These are phyloP conservation scores for Multifurca ochricompacta DNA, from an alignment of 768 basidiomycete genomes.

Conservation along the genomic window DNA sequence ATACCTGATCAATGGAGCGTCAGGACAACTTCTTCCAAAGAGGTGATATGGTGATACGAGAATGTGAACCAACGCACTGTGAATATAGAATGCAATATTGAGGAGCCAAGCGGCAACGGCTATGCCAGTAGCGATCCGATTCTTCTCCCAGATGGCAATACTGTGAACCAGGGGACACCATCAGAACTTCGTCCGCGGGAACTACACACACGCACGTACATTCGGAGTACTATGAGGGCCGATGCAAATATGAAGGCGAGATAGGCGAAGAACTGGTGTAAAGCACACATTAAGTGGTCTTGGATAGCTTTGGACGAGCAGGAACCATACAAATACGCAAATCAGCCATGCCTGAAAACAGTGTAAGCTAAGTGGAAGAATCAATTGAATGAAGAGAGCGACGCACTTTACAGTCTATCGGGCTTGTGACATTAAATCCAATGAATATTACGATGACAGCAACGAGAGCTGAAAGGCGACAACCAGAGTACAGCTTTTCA, in stretches of 20 bases:
- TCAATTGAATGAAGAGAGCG: background rate
- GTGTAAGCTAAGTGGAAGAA: background rate
- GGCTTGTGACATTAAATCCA: slow-evolving; percentile 6
- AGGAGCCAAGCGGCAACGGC: slow-evolving; percentile 5
- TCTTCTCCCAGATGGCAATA: slow-evolving; percentile 14
- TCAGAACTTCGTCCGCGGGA: background rate
- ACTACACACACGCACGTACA: slow-evolving; percentile 2
- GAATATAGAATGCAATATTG: slow-evolving; percentile 8
- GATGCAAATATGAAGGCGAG: slow-evolving; percentile 15
- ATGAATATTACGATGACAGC: slow-evolving; percentile 10
- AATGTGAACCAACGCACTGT: slow-evolving; percentile 7
- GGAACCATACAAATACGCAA: slow-evolving; percentile 6
- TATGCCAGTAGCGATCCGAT: background rate
- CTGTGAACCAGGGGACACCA: background rate
- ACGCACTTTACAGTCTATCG: slow-evolving; percentile 12
- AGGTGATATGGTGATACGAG: background rate
- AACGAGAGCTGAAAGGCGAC: slow-evolving; percentile 9
- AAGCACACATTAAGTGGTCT: background rate
- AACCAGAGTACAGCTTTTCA: slow-evolving; percentile 13
- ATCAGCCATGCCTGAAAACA: background rate
- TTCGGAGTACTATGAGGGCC: slow-evolving; percentile 14
- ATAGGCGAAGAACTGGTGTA: slow-evolving; percentile 10
- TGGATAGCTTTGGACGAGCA: background rate
- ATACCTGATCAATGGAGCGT: background rate
- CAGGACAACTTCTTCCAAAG: background rate